Conservation (phyloP, 371 early-diverging fungal genomes). For the Mortierella sp. region DNA sequence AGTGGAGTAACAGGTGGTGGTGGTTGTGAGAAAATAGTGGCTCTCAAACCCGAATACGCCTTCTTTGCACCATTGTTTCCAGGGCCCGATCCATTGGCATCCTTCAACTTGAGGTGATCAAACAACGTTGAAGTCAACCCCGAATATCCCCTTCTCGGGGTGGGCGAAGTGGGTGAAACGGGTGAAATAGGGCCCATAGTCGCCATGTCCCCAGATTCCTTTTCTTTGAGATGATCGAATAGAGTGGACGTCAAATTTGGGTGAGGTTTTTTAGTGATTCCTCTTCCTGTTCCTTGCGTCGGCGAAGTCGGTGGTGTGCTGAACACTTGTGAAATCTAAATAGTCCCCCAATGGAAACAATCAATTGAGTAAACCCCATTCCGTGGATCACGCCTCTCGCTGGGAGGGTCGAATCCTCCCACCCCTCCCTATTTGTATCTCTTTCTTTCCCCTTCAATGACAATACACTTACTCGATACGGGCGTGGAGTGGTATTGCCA, state of each 20-base stretch:
- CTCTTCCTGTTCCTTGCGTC: slow-evolving; percentile 5
- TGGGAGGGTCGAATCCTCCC: too few relatives aligned
- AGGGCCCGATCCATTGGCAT: too few relatives aligned
- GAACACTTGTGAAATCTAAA: slow-evolving; percentile 45
- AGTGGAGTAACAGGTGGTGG: neutral
- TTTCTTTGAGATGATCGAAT: slow-evolving; percentile 34
- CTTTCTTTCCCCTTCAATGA: neutral
- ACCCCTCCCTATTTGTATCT: too few relatives aligned
- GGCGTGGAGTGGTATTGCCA: too few relatives aligned
- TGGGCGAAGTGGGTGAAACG: too few relatives aligned
- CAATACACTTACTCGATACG: slow-evolving; percentile 23
- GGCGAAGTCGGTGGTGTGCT: slow-evolving; percentile 32
- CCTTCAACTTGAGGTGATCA: slow-evolving; percentile 36
- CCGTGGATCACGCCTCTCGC: too few relatives aligned
- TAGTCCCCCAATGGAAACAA: neutral
- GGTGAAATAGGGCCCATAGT: too few relatives aligned
- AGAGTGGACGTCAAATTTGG: slow-evolving; percentile 30
- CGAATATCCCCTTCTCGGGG: too few relatives aligned
- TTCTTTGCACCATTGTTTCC: slow-evolving; percentile 18
- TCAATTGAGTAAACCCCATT: too few relatives aligned
- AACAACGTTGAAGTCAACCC: slow-evolving; percentile 31
- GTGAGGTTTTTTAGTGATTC: slow-evolving; percentile 22
- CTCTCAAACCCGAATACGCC: slow-evolving; percentile 42
- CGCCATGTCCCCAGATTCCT: too few relatives aligned
- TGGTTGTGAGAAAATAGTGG: slow-evolving; percentile 25